A percentile compares a stretch with the other conserved stretches of the same genome.
phyloP scores from a whole-genome alignment of 768 basidiomycete species.

The Naganishia onofrii region DNA sequence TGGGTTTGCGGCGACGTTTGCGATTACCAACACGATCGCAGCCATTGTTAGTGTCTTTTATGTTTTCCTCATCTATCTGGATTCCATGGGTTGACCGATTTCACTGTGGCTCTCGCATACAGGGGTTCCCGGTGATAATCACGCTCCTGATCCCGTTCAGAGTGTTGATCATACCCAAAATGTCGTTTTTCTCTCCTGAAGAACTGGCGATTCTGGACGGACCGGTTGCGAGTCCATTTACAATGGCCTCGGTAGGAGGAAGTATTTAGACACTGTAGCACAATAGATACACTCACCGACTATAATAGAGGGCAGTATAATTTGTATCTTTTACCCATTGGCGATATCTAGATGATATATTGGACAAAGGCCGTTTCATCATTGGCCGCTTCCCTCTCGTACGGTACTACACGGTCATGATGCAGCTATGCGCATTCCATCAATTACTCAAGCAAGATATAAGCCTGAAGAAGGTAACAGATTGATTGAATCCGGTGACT shows the following conservation, averaged over 20 bases:
- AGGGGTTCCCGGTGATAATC: constrained; percentile 87
- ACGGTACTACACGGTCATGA: too few relatives aligned
- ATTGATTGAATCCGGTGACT: too few relatives aligned
- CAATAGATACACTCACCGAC: background rate
- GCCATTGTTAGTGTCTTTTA: constrained; percentile 26
- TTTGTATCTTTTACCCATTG: background rate
- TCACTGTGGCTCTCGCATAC: constrained; percentile 43
- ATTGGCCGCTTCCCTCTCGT: too few relatives aligned
- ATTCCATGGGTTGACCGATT: background rate
- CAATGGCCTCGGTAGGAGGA: constrained; percentile 31
- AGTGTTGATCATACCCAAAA: constrained; percentile 65
- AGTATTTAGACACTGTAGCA: constrained; percentile 17
- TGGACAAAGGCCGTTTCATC: background rate
- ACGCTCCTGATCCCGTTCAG: constrained; percentile 76
- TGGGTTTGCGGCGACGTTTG: constrained; percentile 83
- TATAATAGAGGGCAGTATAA: background rate
- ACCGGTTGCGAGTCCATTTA: constrained; percentile 64
- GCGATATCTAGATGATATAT: background rate
- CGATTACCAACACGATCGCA: constrained; percentile 76
- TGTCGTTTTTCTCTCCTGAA: constrained; percentile 67
- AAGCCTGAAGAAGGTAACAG: too few relatives aligned
- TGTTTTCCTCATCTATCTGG: background rate
- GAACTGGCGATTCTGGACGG: constrained; percentile 84
- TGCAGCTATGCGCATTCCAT: too few relatives aligned
- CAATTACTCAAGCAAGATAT: too few relatives aligned